Conservation (phyloP, 2,329 filamentous ascomycete genomes). For the Ophioceras dolichostomum region DNA sequence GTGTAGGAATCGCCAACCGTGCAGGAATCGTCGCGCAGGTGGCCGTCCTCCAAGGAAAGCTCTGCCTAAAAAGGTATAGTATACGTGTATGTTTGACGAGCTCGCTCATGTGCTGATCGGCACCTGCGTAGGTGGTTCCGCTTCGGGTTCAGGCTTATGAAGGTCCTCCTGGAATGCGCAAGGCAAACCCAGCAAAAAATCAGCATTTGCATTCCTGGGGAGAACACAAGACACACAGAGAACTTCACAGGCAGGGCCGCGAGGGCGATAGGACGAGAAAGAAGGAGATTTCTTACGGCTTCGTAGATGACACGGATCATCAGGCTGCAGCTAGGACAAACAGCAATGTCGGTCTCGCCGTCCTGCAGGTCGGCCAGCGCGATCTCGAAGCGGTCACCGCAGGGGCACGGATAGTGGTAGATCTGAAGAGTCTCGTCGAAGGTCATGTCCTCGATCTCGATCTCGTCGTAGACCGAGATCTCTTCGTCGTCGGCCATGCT, state of each 20-base stretch:
- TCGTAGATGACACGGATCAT: conserved; percentile 97
- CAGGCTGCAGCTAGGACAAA: conserved; percentile 92
- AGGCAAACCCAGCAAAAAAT: not conserved
- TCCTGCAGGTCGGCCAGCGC: conserved; percentile 73
- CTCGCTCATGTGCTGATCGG: conserved; percentile 25
- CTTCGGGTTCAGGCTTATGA: conserved; percentile 12
- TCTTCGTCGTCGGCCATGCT: conserved; percentile 51
- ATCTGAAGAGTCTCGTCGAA: conserved; percentile 72
- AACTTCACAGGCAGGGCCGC: too few relatives aligned
- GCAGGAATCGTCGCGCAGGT: too few relatives aligned
- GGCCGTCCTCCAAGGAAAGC: too few relatives aligned
- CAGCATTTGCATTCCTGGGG: not conserved
- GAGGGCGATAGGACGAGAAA: not conserved
- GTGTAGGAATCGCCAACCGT: too few relatives aligned
- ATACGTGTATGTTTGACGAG: too few relatives aligned
- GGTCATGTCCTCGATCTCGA: conserved; percentile 98
- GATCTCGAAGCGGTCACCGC: conserved; percentile 94
- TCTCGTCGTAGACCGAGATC: conserved; percentile 83
- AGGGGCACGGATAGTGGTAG: conserved; percentile 94
- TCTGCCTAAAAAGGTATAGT: too few relatives aligned
- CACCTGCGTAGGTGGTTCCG: conserved; percentile 20
- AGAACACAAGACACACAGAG: too few relatives aligned
- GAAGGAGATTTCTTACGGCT: conserved; percentile 52
- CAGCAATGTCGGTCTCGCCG: conserved; percentile 76
- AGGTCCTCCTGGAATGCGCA: not conserved